Percentiles rank a stretch among this genome's conserved stretches.
Conservation (phyloP, 805 yeast genomes). For the Wickerhamiella musiphila region DNA sequence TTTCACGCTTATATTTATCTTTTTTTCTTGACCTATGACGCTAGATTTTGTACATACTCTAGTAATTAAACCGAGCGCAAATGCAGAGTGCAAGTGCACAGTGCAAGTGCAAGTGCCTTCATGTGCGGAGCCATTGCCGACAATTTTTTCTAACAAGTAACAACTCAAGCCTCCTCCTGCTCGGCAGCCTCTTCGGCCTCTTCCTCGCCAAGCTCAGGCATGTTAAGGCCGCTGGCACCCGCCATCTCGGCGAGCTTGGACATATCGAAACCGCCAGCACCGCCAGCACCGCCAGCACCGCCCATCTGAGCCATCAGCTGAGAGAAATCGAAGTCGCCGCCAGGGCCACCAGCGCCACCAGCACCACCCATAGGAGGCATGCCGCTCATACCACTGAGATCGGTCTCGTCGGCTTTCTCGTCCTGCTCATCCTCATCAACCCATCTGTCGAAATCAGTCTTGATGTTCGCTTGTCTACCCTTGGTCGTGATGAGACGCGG, state of each 20-base stretch:
- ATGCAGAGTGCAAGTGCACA: too few relatives aligned
- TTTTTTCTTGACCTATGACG: too few relatives aligned
- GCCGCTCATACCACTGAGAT: slow-evolving; percentile 22
- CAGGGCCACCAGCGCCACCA: slow-evolving; percentile 20
- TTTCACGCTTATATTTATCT: too few relatives aligned
- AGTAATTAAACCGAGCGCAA: too few relatives aligned
- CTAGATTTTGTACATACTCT: too few relatives aligned
- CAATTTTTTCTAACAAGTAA: too few relatives aligned
- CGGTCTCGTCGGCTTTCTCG: slow-evolving; percentile 37
- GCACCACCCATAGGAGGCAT: slow-evolving; percentile 27
- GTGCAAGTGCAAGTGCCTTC: too few relatives aligned
- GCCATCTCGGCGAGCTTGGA: slow-evolving; percentile 11
- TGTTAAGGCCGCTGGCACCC: slow-evolving; percentile 7
- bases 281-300: slow-evolving; percentile 16
- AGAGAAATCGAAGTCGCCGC: slow-evolving; percentile 15
- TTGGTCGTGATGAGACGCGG: slow-evolving; percentile 86
- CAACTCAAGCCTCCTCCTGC: neutral
- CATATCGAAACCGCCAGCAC: slow-evolving; percentile 18
- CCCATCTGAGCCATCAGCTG: slow-evolving; percentile 13
- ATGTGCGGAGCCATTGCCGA: too few relatives aligned
- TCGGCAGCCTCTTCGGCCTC: slow-evolving; percentile 1
- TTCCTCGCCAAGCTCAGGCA: slow-evolving; percentile 14
- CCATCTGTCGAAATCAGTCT: slow-evolving; percentile 96
- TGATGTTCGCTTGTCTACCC: slow-evolving; percentile 57
- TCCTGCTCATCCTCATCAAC: slow-evolving; percentile 97